Evolutionary conservation across 2,329 filamentous ascomycete genomes (phyloP).

Genomic region (Furcasterigmium sp.): DNA sequence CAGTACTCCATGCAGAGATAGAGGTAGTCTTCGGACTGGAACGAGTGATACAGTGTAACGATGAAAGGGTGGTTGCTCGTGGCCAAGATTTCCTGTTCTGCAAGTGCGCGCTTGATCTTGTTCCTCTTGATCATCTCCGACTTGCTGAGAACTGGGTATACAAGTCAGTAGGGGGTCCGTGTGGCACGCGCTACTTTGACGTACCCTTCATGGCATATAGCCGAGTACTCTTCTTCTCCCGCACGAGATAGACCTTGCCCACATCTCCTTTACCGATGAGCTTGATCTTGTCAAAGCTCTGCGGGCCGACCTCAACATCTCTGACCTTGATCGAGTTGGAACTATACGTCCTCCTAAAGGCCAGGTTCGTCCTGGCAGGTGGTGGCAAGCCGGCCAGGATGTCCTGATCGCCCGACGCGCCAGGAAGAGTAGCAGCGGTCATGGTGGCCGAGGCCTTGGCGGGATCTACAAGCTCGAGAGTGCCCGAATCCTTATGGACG

Average conservation of each 20-base stretch:
- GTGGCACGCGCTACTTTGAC: conserved; percentile 23
- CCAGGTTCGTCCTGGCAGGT: conserved; percentile 62
- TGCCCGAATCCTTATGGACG: conserved; percentile 46
- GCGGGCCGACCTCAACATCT: conserved; percentile 90
- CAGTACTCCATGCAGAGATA: conserved; percentile 99
- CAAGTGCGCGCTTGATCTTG: conserved; percentile 97
- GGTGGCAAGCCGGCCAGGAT: conserved; percentile 57
- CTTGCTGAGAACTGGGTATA: conserved; percentile 78
- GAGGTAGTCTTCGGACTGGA: conserved; percentile 96
- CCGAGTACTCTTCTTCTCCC: conserved; percentile 94
- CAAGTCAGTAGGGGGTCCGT: conserved; percentile 33
- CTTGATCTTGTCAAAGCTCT: conserved; percentile 99
- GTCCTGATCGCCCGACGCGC: conserved; percentile 35
- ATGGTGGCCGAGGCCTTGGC: conserved; percentile 28
- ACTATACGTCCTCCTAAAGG: conserved; percentile 93
- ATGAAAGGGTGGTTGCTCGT: conserved; percentile 99
- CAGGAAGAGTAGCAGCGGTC: conserved; percentile 17
- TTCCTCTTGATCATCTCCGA: conserved; percentile 99
- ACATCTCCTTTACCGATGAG: conserved; percentile 98
- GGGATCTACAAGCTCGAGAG: conserved; percentile 40
- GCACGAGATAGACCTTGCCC: conserved; percentile 94
- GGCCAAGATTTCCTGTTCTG: conserved; percentile 95
- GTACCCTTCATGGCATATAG: conserved; percentile 98
- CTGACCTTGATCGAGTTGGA: conserved; percentile 99
- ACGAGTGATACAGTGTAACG: conserved; percentile 96